Conservation (phyloP, 2,329 filamentous ascomycete genomes). For the Calonectria honghensis region DNA sequence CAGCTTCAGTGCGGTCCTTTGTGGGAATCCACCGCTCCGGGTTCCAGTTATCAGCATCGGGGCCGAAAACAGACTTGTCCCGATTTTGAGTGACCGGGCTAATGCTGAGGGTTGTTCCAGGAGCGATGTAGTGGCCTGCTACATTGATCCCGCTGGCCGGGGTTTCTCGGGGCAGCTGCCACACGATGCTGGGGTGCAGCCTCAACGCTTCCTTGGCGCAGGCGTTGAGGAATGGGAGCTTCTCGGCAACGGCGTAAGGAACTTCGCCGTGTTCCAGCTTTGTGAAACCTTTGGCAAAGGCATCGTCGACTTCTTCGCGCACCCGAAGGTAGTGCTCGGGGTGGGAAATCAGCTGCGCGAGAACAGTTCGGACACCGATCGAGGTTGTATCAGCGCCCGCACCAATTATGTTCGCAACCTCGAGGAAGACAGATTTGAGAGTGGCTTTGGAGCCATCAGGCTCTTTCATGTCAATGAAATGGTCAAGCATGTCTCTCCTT, state of each 20-base stretch:
- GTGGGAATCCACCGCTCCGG: constrained; percentile 1
- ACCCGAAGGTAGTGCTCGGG: not conserved
- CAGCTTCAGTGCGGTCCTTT: not conserved
- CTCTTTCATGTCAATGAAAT: constrained; percentile 17
- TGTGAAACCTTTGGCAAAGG: not conserved
- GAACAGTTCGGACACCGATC: constrained; percentile 14
- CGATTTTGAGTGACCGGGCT: constrained; percentile 5
- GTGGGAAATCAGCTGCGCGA: constrained; percentile 5
- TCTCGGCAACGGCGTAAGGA: constrained; percentile 5
- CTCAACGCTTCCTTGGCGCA: constrained; percentile 15
- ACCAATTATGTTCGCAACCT: constrained; percentile 3
- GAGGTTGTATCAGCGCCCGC: constrained; percentile 17
- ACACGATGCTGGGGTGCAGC: constrained; percentile 10
- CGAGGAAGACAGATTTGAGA: not conserved
- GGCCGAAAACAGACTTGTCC: not conserved
- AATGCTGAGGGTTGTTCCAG: not conserved
- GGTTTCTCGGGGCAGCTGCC: constrained; percentile 11
- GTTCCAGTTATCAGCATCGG: not conserved
- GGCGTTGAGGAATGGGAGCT: constrained; percentile 5
- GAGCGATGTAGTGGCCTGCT: not conserved
- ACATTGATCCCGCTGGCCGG: not conserved
- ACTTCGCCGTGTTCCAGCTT: not conserved
- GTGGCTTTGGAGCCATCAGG: constrained; percentile 1
- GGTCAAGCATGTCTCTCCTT: constrained; percentile 14
- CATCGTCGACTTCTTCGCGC: not conserved